A percentile compares a stretch with the other conserved stretches of the same genome.
phyloP scores from a whole-genome alignment of 108 stramenopile genomes.

The Cyclotella baltica region DNA sequence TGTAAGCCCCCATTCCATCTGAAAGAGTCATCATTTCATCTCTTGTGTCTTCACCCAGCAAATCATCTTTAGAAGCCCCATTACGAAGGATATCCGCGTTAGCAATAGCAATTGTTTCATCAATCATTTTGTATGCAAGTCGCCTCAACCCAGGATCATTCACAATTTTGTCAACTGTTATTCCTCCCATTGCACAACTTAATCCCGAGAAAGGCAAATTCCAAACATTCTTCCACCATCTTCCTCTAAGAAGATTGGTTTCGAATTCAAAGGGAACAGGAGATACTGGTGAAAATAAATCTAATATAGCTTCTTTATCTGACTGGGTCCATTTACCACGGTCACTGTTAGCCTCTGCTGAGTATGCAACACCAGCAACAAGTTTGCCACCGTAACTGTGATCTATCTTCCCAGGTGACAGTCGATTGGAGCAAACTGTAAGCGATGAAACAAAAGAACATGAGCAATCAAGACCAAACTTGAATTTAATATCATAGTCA shows the following conservation, averaged over 20 bases:
- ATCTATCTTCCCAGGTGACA: constrained; percentile 68
- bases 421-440: constrained; percentile 73
- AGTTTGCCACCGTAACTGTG: constrained; percentile 75
- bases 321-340: constrained; percentile 35
- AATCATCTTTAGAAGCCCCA: constrained; percentile 40
- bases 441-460: neutral
- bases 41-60: constrained; percentile 42
- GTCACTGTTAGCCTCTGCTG: constrained; percentile 42
- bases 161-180: constrained; percentile 85
- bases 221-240: constrained; percentile 90
- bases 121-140: constrained; percentile 75
- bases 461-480: neutral
- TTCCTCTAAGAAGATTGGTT: constrained; percentile 60
- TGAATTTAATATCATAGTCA: neutral
- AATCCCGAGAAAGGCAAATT: constrained; percentile 91
- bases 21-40: constrained; percentile 76
- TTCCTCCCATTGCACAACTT: constrained; percentile 88
- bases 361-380: constrained; percentile 44
- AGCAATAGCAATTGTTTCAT: constrained; percentile 82
- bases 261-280: constrained; percentile 67
- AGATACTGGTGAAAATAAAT: constrained; percentile 62
- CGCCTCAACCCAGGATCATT: constrained; percentile 71
- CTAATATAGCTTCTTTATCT: constrained; percentile 55
- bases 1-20: constrained; percentile 82
- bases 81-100: constrained; percentile 73